Base-by-base conservation (phyloP, 1,139 yeast species). In the Suhomyces ambrosiae region DNA sequence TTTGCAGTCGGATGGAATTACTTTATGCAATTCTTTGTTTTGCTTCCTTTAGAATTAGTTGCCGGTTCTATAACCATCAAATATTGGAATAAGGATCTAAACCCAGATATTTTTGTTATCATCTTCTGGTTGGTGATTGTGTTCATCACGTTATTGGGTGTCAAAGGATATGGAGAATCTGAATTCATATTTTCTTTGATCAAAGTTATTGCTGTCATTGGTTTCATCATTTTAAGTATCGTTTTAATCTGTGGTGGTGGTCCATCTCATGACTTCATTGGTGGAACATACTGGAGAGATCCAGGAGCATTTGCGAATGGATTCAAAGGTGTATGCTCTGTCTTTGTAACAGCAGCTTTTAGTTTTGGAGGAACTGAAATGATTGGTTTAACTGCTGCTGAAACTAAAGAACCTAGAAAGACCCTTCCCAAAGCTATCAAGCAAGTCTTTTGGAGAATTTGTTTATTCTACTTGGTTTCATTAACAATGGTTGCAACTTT, bases 341-440 rank as follows among this genome's bases (percentile, higher is more conserved):
- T 72, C 5, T 71, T 65, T 42, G 67, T 64, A 13, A 61, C 65
- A 13, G 58, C 58, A 19, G 58, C 56, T 3, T 53, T 53, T 40
- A 45, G 53, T 39, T 53, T 52, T 23, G 58, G 69, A 25, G 70
- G 70, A 30, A 63, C 73, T 15, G 77, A 71, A 50, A 60, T 73
- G 54, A 56, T 62, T 44, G 69, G 68, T 13, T 52, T 65, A 33
- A 61, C 69, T 32, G 78, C 80, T 18, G 81, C 81, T 23, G 80
- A 74, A 48, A 61, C 76, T 27, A 49, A 56, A 29, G 50, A 60
- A 34, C 72, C 73, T 5, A 52, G 72, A 55, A 75, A 72, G 53
- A 60, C 86, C 23, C 65, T 86, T 37, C 95, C 95, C 35, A 71
- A 70, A 48, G 95, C 95, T 30, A 79, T 84, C 32, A 82, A 81